A percentile compares a stretch with the other conserved stretches of the same genome.
phyloP scores from a whole-genome alignment of 306 rosid genomes.

The Rosa lucieae region DNA sequence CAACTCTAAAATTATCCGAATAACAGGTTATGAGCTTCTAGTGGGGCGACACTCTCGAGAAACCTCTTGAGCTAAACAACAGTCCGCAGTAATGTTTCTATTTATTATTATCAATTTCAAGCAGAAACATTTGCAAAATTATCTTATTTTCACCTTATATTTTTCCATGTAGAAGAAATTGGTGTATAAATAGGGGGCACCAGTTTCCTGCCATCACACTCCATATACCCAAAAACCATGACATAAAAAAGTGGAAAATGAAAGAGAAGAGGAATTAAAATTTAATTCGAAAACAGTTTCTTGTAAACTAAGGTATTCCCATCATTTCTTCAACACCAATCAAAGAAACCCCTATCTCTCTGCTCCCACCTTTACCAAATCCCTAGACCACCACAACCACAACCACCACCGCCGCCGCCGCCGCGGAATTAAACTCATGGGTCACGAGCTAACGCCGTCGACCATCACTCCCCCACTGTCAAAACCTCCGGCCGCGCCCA shows the following conservation, averaged over 20 bases:
- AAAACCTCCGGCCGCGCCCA: slow-evolving; percentile 57
- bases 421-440: slow-evolving; percentile 37
- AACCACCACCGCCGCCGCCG: slow-evolving; percentile 18
- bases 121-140: too few relatives aligned
- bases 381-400: neutral
- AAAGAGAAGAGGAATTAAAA: slow-evolving; percentile 3
- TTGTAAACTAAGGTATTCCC: slow-evolving; percentile 96
- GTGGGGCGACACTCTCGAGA: too few relatives aligned
- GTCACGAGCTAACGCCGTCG: slow-evolving; percentile 43
- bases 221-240: neutral
- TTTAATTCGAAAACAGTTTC: slow-evolving; percentile 53
- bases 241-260: neutral
- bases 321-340: slow-evolving; percentile 91
- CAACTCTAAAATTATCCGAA: too few relatives aligned
- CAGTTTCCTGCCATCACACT: neutral
- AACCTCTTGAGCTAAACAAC: too few relatives aligned
- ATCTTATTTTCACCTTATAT: too few relatives aligned
- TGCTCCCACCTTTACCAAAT: slow-evolving; percentile 15
- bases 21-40: too few relatives aligned
- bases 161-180: too few relatives aligned
- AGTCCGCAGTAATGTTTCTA: too few relatives aligned
- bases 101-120: too few relatives aligned
- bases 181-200: neutral
- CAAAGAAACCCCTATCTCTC: slow-evolving; percentile 57
- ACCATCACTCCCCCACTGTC: neutral